phyloP scores from a whole-genome alignment of 352 stramenopile species.

The Globisporangium perplexum region DNA sequence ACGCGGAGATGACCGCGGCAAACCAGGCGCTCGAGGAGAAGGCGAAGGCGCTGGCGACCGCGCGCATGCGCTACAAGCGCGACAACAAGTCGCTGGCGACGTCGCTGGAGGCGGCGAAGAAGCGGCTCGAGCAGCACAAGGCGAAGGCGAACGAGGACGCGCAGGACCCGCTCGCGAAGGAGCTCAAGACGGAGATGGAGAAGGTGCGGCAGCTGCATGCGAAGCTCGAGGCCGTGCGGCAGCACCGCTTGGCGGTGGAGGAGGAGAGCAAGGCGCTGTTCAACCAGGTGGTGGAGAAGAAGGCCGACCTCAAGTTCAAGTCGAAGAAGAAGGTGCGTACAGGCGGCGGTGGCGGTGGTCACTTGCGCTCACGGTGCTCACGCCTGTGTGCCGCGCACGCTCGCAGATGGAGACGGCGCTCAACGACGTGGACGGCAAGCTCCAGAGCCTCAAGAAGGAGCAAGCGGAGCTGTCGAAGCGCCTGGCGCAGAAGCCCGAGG shows the following conservation, averaged over 20 bases:
- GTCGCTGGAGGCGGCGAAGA: conserved; percentile 77
- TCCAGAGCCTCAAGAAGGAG: conserved; percentile 77
- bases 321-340: conserved; percentile 76
- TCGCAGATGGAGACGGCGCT: conserved; percentile 63
- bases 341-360: neutral
- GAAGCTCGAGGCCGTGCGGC: conserved; percentile 79
- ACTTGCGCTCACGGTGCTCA: neutral
- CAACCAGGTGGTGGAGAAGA: conserved; percentile 87
- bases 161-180: conserved; percentile 73
- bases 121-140: conserved; percentile 76
- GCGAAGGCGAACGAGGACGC: conserved; percentile 64
- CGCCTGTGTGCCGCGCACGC: neutral
- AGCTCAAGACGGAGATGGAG: conserved; percentile 83
- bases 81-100: conserved; percentile 78
- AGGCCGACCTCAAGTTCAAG: conserved; percentile 86
- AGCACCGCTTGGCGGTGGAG: conserved; percentile 81
- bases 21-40: conserved; percentile 87
- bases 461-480: conserved; percentile 75
- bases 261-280: conserved; percentile 88
- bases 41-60: conserved; percentile 78
- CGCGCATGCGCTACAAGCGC: conserved; percentile 86
- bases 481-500: conserved; percentile 66
- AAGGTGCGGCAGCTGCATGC: conserved; percentile 78
- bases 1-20: conserved; percentile 73
- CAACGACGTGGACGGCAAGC: conserved; percentile 77